A percentile compares a stretch with the other conserved stretches of the same genome.
These are phyloP conservation scores for Chaetomium strumarium DNA, from an alignment of 2,329 filamentous ascomycete genomes.

Conservation along the genomic window DNA sequence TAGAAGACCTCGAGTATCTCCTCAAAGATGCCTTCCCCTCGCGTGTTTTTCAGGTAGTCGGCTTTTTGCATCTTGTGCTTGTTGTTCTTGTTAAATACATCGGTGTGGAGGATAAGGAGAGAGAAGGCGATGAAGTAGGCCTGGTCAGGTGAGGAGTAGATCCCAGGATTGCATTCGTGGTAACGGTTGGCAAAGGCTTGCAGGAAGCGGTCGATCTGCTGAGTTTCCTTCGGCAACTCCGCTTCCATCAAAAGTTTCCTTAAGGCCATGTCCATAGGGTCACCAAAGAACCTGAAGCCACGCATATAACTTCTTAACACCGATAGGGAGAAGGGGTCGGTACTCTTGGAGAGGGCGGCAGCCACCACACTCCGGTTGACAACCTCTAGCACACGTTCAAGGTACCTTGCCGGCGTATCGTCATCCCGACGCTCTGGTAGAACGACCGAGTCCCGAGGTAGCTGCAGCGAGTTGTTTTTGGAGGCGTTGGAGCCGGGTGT, in stretches of 20 bases:
- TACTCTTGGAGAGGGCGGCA: conserved; percentile 77
- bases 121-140: conserved; percentile 99
- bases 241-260: conserved; percentile 95
- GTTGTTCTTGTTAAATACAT: conserved; percentile 99
- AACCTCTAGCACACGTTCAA: conserved; percentile 74
- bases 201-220: conserved; percentile 92
- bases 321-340: conserved; percentile 73
- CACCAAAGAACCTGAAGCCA: conserved; percentile 88
- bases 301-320: conserved; percentile 94
- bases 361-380: conserved; percentile 79
- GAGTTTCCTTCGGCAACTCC: conserved; percentile 91
- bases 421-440: conserved; percentile 78
- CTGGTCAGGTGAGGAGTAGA: conserved; percentile 84
- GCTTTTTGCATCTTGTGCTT: conserved; percentile 97
- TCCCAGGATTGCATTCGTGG: conserved; percentile 95
- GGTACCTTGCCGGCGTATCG: conserved; percentile 84
- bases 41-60: conserved; percentile 93
- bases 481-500: conserved; percentile 66
- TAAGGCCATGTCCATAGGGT: conserved; percentile 96
- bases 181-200: conserved; percentile 95
- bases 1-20: conserved; percentile 95
- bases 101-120: conserved; percentile 90
- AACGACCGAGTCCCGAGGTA: conserved; percentile 63
- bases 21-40: conserved; percentile 84
- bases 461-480: conserved; percentile 76